These are phyloP conservation scores for Raddia guianensis DNA, from an alignment of 176 grass and related monocot genomes.

Conservation along the genomic window DNA sequence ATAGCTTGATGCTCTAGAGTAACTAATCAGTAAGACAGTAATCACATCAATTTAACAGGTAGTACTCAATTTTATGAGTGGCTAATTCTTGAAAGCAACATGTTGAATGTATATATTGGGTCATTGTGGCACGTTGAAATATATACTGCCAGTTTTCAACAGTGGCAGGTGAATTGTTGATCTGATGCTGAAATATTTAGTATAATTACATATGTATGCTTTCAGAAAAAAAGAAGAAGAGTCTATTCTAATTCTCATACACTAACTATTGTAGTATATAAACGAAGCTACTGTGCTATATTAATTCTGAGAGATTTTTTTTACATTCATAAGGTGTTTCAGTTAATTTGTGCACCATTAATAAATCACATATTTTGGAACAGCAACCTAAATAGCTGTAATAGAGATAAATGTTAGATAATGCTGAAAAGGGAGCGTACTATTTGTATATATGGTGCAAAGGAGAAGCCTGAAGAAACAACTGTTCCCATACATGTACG, in stretches of 20 bases:
- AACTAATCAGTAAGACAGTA: slow-evolving; percentile 3
- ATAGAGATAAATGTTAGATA: slow-evolving; percentile 12
- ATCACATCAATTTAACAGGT: slow-evolving; percentile 23
- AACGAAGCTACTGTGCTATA: neutral
- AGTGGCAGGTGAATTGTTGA: slow-evolving; percentile 26
- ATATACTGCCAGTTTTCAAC: neutral
- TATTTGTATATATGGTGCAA: slow-evolving; percentile 33
- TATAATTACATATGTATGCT: slow-evolving; percentile 34
- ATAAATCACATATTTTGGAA: neutral
- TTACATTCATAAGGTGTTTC: slow-evolving; percentile 16
- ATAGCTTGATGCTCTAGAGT: slow-evolving; percentile 70
- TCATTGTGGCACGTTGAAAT: slow-evolving; percentile 21
- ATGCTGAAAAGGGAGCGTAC: slow-evolving; percentile 8
- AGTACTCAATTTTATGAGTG: slow-evolving; percentile 39
- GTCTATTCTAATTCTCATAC: slow-evolving; percentile 21
- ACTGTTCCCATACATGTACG: slow-evolving; percentile 17
- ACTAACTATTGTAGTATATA: slow-evolving; percentile 18
- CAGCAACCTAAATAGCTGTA: neutral
- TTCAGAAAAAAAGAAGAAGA: neutral
- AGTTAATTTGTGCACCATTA: neutral
- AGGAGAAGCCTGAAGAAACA: slow-evolving; percentile 37
- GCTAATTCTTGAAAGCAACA: slow-evolving; percentile 34
- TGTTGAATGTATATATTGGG: neutral
- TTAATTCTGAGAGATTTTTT: slow-evolving; percentile 9
- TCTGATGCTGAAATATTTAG: slow-evolving; percentile 15